Conservation (phyloP, 2,329 filamentous ascomycete genomes). For the Zalaria obscura region DNA sequence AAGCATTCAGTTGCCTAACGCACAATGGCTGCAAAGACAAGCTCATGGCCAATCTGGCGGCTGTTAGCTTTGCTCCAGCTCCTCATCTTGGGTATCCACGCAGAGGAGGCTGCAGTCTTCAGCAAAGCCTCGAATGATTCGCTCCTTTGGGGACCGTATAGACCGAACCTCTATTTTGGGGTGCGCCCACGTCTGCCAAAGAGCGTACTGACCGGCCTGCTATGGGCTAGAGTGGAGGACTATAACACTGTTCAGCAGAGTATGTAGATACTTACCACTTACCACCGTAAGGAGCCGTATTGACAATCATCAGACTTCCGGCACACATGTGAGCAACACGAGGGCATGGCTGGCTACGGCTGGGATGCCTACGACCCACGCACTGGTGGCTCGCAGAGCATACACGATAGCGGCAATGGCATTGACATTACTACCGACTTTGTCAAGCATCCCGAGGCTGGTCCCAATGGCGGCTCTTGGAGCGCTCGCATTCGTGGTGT, state of each 20-base stretch:
- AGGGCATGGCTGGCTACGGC: conserved; percentile 87
- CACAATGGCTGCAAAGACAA: conserved; percentile 1
- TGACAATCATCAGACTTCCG: conserved; percentile 49
- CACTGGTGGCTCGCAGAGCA: conserved; percentile 73
- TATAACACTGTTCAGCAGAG: conserved; percentile 63
- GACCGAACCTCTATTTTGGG: conserved; percentile 89
- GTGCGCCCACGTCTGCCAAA: conserved; percentile 69
- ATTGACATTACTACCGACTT: conserved; percentile 89
- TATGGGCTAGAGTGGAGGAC: conserved; percentile 79
- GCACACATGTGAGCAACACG: conserved; percentile 91
- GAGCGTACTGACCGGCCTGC: conserved; percentile 65
- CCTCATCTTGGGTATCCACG: conserved; percentile 1
- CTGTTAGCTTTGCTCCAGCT: conserved; percentile 5
- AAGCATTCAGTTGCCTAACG: neutral
- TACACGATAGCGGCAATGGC: conserved; percentile 77
- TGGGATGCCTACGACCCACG: conserved; percentile 96
- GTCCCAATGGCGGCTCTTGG: conserved; percentile 79
- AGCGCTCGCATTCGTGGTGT: conserved; percentile 74
- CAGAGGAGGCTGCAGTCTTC: conserved; percentile 14
- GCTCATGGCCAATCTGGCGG: conserved; percentile 4
- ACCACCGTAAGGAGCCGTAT: too few relatives aligned
- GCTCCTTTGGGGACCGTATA: conserved; percentile 90
- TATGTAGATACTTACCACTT: conserved; percentile 31
- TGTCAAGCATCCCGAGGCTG: conserved; percentile 71
- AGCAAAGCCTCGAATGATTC: conserved; percentile 55